Base-by-base conservation (phyloP, 2,329 filamentous ascomycete species). In the Alternaria burnsii region DNA sequence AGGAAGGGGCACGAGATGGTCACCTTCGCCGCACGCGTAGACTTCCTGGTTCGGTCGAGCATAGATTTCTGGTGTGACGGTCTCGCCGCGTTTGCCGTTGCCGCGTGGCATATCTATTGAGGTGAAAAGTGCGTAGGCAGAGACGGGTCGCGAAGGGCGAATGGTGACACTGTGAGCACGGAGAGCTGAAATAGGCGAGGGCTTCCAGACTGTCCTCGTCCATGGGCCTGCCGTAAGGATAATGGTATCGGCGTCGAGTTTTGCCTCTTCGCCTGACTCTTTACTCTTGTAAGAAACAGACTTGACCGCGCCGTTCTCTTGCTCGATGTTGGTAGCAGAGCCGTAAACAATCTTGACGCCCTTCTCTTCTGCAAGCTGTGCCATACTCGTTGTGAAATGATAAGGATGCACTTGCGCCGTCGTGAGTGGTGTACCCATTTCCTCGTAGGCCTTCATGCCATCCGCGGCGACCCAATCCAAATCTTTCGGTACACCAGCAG, bases 321-420 rank as follows among this genome's bases (percentile, higher is more conserved):
- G 84, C 51, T 86, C 84, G 62, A 97, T 91, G 16, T 81, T 82
- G 3, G 87, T 92, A 3, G 93, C 93, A 2, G 87, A 85, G 26
- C 89, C 88, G 43, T 90, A 83, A 30, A 87, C 82, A 54, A 97
- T 84, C 22, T 89, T 78, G 1, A 79, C 82, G 1, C 83, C 83
- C 36, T 77, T 74, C 52, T 91, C 87, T 57, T 86, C 81, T 0
- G 94, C 93, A 12, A 97, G 84, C 42, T 87, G 82, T 5, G 91
- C 92, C 66, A 98, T 96, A 16, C 89, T 85, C 0, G 88, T 94
- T 0, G 95, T 98, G 75, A 99, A 98, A 44, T 93, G 89, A 63
- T 90, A 91, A 0, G 95, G 95, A 72, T 99, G 94, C 3, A 98
- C 94, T 79, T 99, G 95, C 0, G 95, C 92, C 1, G 95, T 98